These are phyloP conservation scores for Astraeus odoratus DNA, from an alignment of 768 basidiomycete genomes.

Conservation along the genomic window DNA sequence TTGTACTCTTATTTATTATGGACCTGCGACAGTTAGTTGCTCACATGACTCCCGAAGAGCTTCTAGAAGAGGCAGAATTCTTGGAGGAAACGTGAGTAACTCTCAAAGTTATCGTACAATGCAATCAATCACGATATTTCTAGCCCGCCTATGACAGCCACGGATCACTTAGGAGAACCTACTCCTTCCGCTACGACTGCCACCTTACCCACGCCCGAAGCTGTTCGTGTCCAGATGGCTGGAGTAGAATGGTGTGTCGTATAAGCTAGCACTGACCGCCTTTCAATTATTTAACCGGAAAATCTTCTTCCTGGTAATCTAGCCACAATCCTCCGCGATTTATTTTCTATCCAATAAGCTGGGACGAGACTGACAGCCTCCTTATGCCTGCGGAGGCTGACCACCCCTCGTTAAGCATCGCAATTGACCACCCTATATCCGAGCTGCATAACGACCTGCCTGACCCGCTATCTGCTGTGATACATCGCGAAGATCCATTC, in stretches of 20 bases:
- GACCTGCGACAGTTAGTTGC: background rate
- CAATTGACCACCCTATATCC: background rate
- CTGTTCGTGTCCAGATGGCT: constrained; percentile 13
- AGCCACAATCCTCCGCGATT: constrained; percentile 16
- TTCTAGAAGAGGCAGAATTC: background rate
- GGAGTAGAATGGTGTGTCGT: constrained; percentile 11
- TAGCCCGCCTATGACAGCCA: background rate
- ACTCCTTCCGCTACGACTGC: constrained; percentile 20
- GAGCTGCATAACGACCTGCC: constrained; percentile 32
- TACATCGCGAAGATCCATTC: constrained; percentile 16
- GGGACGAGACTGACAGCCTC: constrained; percentile 15
- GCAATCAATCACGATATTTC: background rate
- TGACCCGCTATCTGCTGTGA: constrained; percentile 15
- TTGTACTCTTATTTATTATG: too few relatives aligned
- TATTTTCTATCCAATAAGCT: constrained; percentile 22
- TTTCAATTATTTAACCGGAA: background rate
- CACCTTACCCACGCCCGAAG: constrained; percentile 23
- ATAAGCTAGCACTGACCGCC: background rate
- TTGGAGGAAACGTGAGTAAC: background rate
- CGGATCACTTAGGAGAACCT: constrained; percentile 8
- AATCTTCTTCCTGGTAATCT: background rate
- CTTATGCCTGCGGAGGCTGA: constrained; percentile 34
- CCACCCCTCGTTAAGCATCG: constrained; percentile 28
- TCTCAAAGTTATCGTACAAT: background rate
- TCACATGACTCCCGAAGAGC: background rate